These are phyloP conservation scores for Tuber indicum DNA, from an alignment of 495 filamentous ascomycete genomes.

Conservation along the genomic window DNA sequence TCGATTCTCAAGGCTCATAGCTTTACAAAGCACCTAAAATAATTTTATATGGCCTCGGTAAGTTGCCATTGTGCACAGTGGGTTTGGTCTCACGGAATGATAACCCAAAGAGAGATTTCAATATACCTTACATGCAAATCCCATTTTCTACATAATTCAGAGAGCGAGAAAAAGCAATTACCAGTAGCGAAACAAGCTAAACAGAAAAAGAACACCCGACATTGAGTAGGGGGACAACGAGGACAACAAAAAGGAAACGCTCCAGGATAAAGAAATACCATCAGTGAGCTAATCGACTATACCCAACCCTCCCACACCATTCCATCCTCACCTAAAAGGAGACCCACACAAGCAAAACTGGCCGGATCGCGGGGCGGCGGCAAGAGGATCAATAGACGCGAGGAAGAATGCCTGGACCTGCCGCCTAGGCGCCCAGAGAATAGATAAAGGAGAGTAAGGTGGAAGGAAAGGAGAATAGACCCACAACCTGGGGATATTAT, in stretches of 20 bases:
- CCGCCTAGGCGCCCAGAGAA: constrained; percentile 16
- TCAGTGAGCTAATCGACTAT: neutral
- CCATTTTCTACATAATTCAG: constrained; percentile 4
- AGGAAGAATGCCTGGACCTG: constrained; percentile 10
- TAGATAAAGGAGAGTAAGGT: constrained; percentile 7
- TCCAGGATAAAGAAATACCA: neutral
- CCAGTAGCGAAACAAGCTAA: neutral
- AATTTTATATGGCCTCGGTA: neutral
- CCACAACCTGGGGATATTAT: constrained; percentile 42
- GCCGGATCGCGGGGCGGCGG: constrained; percentile 5
- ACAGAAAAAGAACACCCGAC: neutral
- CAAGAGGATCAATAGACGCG: constrained; percentile 1
- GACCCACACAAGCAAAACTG: constrained; percentile 3
- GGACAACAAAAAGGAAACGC: neutral
- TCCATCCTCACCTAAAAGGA: constrained; percentile 5
- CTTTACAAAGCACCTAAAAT: neutral
- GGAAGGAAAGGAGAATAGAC: neutral
- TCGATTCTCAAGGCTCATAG: neutral
- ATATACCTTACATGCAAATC: neutral
- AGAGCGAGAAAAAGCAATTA: neutral
- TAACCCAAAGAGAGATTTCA: neutral
- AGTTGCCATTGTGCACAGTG: neutral
- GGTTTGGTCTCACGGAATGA: neutral
- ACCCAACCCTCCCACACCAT: neutral
- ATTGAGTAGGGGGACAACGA: neutral